Base-by-base conservation (phyloP, 306 rosid species). In the Glycine latifolia region DNA sequence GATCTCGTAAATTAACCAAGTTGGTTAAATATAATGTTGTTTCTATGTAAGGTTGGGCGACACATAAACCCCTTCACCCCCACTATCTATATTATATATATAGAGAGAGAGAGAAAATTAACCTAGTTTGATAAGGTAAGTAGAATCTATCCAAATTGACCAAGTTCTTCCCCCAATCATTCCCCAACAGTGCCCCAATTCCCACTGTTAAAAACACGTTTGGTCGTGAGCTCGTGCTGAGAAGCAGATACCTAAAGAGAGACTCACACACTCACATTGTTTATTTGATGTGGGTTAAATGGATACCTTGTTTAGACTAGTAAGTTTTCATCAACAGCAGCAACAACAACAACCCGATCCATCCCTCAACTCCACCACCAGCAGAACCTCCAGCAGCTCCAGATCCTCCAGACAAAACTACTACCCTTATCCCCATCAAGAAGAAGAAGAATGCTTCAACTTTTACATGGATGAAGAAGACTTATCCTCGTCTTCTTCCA, bases 381-480 rank as follows among this genome's bases (percentile, higher is more conserved):
- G 91, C 83, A 44, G 71, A 79, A 79, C 86, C n/a, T 95, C 99
- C 0, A 87, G 89, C 86, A 90, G 89, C 89, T 91, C 97, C 14
- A 86, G 89, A 85, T 92, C 97, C 86, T 92, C 91, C 52, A 69
- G 26, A 44, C 89, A 88, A 71, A 90, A 80, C 80, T 67, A 81
- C 39, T 73, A 62, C 44, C 44, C 6, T 10, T 59, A 66, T 26
- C 2, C 31, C 31, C 31, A 26, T 3, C 82, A 81, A 63, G 81
- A 87, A 73, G 89, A 87, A 73, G 85, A 94, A 91, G 97, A 91
- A 95, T 95, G 97, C 97, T 93, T 92, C 97, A 88, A 88, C 91
- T 82, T 89, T 85, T 93, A 90, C 95, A 95, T 93, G 99, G 99
- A 93, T 91, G 97, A 95, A 70, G 97, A 93, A 91, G 97, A 93